These are phyloP conservation scores for Hanseniaspora pseudoguilliermondii DNA, from an alignment of 805 yeast species.

Conservation along the genomic window DNA sequence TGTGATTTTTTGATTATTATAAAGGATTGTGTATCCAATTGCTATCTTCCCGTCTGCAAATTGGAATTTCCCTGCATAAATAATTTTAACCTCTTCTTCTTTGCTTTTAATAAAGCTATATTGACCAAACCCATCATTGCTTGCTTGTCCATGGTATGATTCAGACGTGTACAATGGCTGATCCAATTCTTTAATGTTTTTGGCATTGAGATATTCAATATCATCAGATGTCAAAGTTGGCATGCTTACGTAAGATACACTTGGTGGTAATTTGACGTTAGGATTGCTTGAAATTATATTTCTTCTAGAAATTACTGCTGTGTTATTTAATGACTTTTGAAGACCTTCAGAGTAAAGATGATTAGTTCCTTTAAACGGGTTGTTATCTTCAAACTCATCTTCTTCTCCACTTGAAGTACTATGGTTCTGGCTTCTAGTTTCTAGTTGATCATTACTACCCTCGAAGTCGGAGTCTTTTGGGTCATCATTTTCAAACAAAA, in stretches of 20 bases:
- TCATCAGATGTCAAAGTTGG: background rate
- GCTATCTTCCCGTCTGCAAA: slow-evolving; percentile 69
- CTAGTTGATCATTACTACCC: background rate
- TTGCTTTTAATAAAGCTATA: background rate
- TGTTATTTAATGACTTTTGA: slow-evolving; percentile 20
- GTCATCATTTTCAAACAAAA: background rate
- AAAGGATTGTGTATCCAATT: slow-evolving; percentile 67
- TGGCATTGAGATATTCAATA: background rate
- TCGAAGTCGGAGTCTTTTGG: background rate
- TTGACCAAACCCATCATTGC: background rate
- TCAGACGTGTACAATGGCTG: background rate
- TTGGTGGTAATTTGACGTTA: background rate
- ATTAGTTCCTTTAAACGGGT: slow-evolving; percentile 29
- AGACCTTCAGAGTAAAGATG: slow-evolving; percentile 30
- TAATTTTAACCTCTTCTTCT: slow-evolving; percentile 34
- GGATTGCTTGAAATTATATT: slow-evolving; percentile 6
- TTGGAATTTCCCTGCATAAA: slow-evolving; percentile 74
- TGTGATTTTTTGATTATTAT: slow-evolving; percentile 49
- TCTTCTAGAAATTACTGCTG: background rate
- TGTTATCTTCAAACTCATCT: slow-evolving; percentile 27
- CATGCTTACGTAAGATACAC: slow-evolving; percentile 3
- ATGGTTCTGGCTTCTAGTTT: background rate
- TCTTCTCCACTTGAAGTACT: background rate
- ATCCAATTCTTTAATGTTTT: background rate
- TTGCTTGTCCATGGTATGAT: background rate